Conservation (phyloP, 2,329 filamentous ascomycete genomes). For the Fusarium mundagurra region DNA sequence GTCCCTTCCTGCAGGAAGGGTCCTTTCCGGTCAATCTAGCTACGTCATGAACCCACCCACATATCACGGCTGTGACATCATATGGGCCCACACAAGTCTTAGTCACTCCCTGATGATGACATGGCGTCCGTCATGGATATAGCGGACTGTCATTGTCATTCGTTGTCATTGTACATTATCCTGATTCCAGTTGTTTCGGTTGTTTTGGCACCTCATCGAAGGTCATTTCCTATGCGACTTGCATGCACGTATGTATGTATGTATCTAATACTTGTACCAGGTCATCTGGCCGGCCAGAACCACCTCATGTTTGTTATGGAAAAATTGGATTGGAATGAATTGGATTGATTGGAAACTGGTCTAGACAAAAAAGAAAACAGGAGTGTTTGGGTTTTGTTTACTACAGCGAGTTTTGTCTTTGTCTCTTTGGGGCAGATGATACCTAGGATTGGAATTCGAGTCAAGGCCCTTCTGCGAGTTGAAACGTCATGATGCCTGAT, state of each 20-base stretch:
- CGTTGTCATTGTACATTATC: constrained; percentile 5
- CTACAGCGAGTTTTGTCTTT: neutral
- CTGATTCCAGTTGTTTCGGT: constrained; percentile 22
- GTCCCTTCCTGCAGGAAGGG: constrained; percentile 45
- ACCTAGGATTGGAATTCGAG: neutral
- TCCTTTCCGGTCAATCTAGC: constrained; percentile 33
- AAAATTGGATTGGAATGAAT: neutral
- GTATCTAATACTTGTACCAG: neutral
- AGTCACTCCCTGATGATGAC: constrained; percentile 40
- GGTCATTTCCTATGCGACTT: constrained; percentile 25
- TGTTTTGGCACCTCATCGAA: constrained; percentile 26
- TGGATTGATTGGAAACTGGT: constrained; percentile 2
- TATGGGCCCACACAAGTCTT: constrained; percentile 8
- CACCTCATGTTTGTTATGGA: neutral
- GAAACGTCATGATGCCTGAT: constrained; percentile 28
- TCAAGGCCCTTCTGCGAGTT: neutral
- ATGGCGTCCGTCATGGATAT: constrained; percentile 35
- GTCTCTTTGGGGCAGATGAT: neutral
- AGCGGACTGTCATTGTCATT: constrained; percentile 17
- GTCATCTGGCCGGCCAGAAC: constrained; percentile 33
- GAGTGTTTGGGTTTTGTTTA: neutral
- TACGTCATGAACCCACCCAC: constrained; percentile 24
- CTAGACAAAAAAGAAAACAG: constrained; percentile 35
- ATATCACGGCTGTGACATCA: constrained; percentile 22
- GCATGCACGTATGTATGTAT: constrained; percentile 25